Conservation (phyloP, 331 rosid genomes). For the Stylosanthes scabra region DNA sequence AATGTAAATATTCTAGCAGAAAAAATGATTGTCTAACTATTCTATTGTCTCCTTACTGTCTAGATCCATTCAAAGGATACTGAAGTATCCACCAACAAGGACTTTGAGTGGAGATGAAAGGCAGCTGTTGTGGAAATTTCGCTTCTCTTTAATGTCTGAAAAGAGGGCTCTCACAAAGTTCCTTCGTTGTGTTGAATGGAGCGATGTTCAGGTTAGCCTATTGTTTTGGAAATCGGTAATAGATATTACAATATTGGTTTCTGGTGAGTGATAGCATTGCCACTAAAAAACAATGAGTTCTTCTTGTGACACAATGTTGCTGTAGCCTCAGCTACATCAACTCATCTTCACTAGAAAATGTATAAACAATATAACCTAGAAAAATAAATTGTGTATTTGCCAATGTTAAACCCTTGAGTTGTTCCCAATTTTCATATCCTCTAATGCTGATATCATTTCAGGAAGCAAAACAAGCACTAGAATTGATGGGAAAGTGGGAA, state of each 20-base stretch:
- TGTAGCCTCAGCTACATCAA: slow-evolving; percentile 23
- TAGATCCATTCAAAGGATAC: slow-evolving; percentile 89
- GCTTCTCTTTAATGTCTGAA: slow-evolving; percentile 98
- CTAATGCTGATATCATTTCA: slow-evolving; percentile 48
- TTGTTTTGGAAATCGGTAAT: slow-evolving; percentile 21
- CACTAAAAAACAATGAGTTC: slow-evolving; percentile 2
- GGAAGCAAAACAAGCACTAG: slow-evolving; percentile 99
- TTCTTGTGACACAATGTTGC: slow-evolving; percentile 28
- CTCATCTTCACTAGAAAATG: background rate
- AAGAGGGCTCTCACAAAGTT: slow-evolving; percentile 99
- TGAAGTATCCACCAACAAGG: slow-evolving; percentile 97
- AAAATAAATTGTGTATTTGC: slow-evolving; percentile 26
- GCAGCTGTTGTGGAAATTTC: slow-evolving; percentile 98
- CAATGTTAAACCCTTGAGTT: slow-evolving; percentile 16
- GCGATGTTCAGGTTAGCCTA: slow-evolving; percentile 87
- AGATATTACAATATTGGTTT: slow-evolving; percentile 27
- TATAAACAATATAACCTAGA: slow-evolving; percentile 10
- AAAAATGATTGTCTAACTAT: slow-evolving; percentile 21
- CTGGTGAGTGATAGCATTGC: slow-evolving; percentile 16
- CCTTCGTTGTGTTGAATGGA: slow-evolving; percentile 98
- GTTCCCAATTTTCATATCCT: slow-evolving; percentile 9
- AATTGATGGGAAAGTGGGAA: slow-evolving; percentile 93
- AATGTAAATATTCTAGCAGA: slow-evolving; percentile 55
- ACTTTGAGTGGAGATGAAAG: slow-evolving; percentile 98
- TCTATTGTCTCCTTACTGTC: slow-evolving; percentile 40